Percentiles rank a stretch among this genome's conserved stretches.
Evolutionary conservation across 306 rosid species (phyloP).

Genomic region (Macrotyloma uniflorum): DNA sequence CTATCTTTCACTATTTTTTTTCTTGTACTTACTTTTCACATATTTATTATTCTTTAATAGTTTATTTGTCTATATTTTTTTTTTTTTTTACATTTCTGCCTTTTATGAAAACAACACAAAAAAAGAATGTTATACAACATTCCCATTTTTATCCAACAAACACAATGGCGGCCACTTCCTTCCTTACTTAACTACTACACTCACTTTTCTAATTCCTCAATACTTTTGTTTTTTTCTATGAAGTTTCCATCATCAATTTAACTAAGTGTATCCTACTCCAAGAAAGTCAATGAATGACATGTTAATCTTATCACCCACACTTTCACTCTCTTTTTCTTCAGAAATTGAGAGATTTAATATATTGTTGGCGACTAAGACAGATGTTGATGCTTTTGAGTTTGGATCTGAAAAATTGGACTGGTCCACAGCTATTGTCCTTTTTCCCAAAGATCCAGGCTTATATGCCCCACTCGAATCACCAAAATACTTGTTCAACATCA

Average conservation of each 20-base stretch:
- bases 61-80: not conserved
- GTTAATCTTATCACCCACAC: constrained; percentile 34
- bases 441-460: constrained; percentile 3
- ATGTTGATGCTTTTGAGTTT: constrained; percentile 71
- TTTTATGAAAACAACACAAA: constrained; percentile 58
- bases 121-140: constrained; percentile 32
- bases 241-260: constrained; percentile 10
- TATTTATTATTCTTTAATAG: not conserved
- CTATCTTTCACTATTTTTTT: too few species aligned
- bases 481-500: constrained; percentile 38
- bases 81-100: constrained; percentile 29
- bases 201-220: constrained; percentile 36
- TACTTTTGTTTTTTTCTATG: constrained; percentile 14
- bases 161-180: not conserved
- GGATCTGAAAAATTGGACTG: constrained; percentile 70
- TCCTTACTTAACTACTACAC: not conserved
- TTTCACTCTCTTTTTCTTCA: constrained; percentile 49
- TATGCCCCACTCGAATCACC: constrained; percentile 24
- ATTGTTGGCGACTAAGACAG: constrained; percentile 69
- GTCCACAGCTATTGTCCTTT: constrained; percentile 44
- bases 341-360: constrained; percentile 49
- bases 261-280: constrained; percentile 72
- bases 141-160: constrained; percentile 29
- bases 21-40: too few species aligned
- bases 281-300: constrained; percentile 85